Percentiles rank a stretch among this genome's conserved stretches.
Conservation (phyloP, 768 basidiomycete genomes). For the Gloeopeniophorella convolvens region DNA sequence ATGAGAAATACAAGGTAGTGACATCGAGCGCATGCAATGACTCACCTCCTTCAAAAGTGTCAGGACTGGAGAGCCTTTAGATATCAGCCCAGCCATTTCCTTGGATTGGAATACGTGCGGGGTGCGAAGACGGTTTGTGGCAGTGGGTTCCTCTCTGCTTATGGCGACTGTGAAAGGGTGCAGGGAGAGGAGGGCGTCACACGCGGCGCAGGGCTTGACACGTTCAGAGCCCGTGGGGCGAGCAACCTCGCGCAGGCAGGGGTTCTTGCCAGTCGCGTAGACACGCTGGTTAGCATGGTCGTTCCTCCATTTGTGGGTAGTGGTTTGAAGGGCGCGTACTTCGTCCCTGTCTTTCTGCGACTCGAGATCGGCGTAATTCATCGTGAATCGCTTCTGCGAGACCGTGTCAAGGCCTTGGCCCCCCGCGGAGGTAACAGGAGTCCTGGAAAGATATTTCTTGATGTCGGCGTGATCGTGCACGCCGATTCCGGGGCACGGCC, state of each 20-base stretch:
- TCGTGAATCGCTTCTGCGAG: background rate
- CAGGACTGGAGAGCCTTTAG: no score
- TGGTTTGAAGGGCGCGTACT: background rate
- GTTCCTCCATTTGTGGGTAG: background rate
- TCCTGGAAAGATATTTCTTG: background rate
- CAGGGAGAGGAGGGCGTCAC: background rate
- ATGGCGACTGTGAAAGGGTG: no score
- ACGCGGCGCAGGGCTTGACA: background rate
- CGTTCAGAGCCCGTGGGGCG: background rate
- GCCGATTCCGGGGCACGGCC: background rate
- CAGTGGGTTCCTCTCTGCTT: background rate
- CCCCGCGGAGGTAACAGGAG: background rate
- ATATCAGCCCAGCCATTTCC: no score
- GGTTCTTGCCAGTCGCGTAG: background rate
- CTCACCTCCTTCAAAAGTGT: no score
- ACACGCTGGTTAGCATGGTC: background rate
- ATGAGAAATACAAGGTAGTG: no score
- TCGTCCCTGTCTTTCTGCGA: background rate
- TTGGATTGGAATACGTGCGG: no score
- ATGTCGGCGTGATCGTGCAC: background rate
- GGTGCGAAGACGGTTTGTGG: background rate
- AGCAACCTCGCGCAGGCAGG: background rate
- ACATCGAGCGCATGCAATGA: no score
- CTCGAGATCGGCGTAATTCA: background rate
- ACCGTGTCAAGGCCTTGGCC: background rate